phyloP scores from a whole-genome alignment of 129 eudicot genomes.

The Artemisia argyi region DNA sequence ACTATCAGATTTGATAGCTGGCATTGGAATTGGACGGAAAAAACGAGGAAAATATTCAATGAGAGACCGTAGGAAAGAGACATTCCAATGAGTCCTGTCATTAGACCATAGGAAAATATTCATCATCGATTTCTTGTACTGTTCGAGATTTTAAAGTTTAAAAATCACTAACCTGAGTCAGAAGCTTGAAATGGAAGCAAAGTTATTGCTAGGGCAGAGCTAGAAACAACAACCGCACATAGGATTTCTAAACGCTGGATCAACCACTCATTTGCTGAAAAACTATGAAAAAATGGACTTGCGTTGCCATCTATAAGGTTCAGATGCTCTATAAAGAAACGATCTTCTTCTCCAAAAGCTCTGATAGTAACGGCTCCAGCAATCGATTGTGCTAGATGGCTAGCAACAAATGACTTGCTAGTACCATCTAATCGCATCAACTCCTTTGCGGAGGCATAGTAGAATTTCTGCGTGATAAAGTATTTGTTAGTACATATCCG shows the following conservation, averaged over 20 bases:
- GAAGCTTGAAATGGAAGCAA: constrained; percentile 51
- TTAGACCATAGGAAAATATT: no score
- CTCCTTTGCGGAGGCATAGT: constrained; percentile 70
- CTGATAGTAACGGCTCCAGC: constrained; percentile 75
- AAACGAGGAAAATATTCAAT: constrained; percentile 44
- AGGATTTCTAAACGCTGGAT: constrained; percentile 66
- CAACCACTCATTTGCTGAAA: constrained; percentile 79
- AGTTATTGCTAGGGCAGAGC: constrained; percentile 56
- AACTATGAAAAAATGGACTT: constrained; percentile 60
- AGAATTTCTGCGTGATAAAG: constrained; percentile 42
- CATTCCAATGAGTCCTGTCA: constrained; percentile 72
- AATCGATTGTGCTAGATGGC: constrained; percentile 68
- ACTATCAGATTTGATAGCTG: constrained; percentile 52
- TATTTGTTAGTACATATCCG: no score
- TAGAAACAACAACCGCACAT: constrained; percentile 55
- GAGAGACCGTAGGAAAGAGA: constrained; percentile 74
- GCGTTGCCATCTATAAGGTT: constrained; percentile 60
- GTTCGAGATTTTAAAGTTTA: background rate
- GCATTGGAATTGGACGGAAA: constrained; percentile 46
- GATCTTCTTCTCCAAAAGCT: constrained; percentile 71
- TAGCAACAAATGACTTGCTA: constrained; percentile 64
- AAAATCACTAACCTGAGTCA: constrained; percentile 46
- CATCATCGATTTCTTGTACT: background rate
- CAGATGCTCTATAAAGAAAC: constrained; percentile 48
- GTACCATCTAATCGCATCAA: constrained; percentile 81